A percentile compares a stretch with the other conserved stretches of the same genome.
These are phyloP conservation scores for Aureobasidium sp. DNA, from an alignment of 2,329 filamentous ascomycete species.

Conservation along the genomic window DNA sequence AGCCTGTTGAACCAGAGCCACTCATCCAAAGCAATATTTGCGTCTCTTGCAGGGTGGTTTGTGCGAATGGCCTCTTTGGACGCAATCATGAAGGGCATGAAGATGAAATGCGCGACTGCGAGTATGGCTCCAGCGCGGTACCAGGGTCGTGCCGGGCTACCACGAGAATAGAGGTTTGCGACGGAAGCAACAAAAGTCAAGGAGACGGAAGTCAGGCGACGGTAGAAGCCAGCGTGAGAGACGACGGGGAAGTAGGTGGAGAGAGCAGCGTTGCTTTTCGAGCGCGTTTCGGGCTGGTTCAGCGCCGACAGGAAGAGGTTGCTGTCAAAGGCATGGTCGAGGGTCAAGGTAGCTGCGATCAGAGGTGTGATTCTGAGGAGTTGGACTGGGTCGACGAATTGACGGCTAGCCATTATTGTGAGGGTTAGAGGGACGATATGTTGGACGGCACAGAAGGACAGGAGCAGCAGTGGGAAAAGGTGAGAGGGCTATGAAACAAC, in stretches of 20 bases:
- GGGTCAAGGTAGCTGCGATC: not conserved
- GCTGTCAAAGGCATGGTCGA: constrained; percentile 6
- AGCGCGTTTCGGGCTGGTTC: not conserved
- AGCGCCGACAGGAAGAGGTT: constrained; percentile 5
- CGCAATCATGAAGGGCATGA: constrained; percentile 8
- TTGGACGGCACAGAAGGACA: not conserved
- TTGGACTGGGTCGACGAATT: constrained; percentile 8
- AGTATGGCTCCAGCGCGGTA: not conserved
- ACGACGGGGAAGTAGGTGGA: constrained; percentile 8
- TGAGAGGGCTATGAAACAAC: not conserved
- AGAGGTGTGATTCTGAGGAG: constrained; percentile 11
- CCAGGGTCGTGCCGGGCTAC: constrained; percentile 1
- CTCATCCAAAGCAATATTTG: constrained; percentile 3
- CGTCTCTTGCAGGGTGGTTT: constrained; percentile 7
- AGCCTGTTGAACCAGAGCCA: constrained; percentile 11
- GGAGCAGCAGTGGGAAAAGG: not conserved
- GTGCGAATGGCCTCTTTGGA: not conserved
- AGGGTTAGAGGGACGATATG: not conserved
- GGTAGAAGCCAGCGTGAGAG: not conserved
- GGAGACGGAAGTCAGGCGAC: not conserved
- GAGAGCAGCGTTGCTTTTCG: constrained; percentile 1
- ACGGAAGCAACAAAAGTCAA: constrained; percentile 1
- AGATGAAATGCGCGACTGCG: constrained; percentile 7
- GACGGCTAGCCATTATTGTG: constrained; percentile 10
- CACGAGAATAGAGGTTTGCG: constrained; percentile 7